Evolutionary conservation across 257 asterid genomes (phyloP).

Genomic region (Solanum piurae): DNA sequence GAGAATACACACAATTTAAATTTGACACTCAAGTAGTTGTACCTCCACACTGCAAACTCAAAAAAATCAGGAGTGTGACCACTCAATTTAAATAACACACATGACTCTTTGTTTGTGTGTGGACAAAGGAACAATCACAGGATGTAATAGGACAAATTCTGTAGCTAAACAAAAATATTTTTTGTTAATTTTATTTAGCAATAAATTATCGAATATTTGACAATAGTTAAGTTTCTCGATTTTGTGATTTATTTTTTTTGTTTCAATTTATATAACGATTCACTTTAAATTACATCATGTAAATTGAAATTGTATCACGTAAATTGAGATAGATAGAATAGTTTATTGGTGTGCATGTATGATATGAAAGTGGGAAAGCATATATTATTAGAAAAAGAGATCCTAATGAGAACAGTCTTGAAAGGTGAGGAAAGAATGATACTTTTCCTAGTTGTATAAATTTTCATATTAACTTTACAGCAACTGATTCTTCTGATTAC

Average conservation of each 20-base stretch:
- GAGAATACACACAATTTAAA: not conserved
- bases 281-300: too few species aligned
- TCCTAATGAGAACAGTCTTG: conserved; percentile 27
- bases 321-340: not conserved
- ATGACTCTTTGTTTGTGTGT: not conserved
- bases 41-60: not conserved
- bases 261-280: not conserved
- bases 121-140: not conserved
- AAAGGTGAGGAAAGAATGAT: conserved; percentile 58
- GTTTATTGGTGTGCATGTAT: not conserved
- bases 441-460: conserved; percentile 12
- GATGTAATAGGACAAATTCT: not conserved
- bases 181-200: not conserved
- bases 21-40: not conserved
- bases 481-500: not conserved
- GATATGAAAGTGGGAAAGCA: not conserved
- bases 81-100: not conserved
- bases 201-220: too few species aligned
- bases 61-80: not conserved
- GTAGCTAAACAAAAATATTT: not conserved
- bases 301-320: not conserved
- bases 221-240: too few species aligned
- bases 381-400: not conserved
- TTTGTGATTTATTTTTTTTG: too few species aligned
- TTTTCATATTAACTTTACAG: not conserved